Conservation (phyloP, 2,329 filamentous ascomycete species). For the Bipolaris gigantea region DNA sequence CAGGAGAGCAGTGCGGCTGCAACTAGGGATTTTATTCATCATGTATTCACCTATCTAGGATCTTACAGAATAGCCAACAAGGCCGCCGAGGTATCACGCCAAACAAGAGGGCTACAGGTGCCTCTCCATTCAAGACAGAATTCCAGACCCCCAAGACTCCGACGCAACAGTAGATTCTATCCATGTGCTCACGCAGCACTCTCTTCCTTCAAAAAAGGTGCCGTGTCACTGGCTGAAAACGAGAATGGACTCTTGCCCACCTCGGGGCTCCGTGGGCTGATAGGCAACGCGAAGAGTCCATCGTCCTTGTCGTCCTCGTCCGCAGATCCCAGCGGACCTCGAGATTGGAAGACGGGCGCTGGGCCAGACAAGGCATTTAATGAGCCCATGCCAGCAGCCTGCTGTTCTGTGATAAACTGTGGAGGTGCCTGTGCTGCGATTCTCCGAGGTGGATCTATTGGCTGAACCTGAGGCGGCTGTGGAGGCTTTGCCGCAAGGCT, state of each 20-base stretch:
- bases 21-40: neutral
- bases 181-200: constrained; percentile 26
- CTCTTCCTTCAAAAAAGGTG: constrained; percentile 37
- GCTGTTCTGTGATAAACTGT: constrained; percentile 46
- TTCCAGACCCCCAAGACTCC: constrained; percentile 5
- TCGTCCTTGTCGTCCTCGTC: constrained; percentile 65
- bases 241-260: constrained; percentile 83
- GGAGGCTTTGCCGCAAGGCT: constrained; percentile 49
- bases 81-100: constrained; percentile 21
- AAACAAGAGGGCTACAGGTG: constrained; percentile 6
- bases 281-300: constrained; percentile 81
- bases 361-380: constrained; percentile 49
- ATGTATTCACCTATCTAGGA: neutral
- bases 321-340: constrained; percentile 35
- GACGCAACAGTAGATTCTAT: neutral
- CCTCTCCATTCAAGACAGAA: constrained; percentile 1
- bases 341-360: constrained; percentile 34
- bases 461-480: constrained; percentile 35
- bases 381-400: constrained; percentile 48
- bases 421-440: constrained; percentile 41
- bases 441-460: constrained; percentile 35
- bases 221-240: constrained; percentile 48
- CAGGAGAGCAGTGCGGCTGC: neutral
- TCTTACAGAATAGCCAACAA: constrained; percentile 1
- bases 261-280: constrained; percentile 84